Evolutionary conservation across 2,329 filamentous ascomycete species (phyloP).

Genomic region (Hortaea sp.): DNA sequence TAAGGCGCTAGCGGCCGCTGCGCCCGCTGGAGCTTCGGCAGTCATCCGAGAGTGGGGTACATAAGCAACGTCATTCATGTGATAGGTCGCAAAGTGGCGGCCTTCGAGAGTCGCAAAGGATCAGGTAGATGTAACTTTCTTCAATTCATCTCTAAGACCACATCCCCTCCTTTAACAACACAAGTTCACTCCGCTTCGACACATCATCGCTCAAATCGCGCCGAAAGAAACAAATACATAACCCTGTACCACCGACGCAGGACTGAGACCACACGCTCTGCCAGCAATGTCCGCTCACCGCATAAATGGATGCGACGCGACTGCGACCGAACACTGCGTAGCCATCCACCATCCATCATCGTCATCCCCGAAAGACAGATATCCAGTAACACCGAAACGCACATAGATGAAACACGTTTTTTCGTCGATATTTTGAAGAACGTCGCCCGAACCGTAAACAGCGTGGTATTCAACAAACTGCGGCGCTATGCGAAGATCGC

Average conservation of each 20-base stretch:
- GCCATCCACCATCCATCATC: neutral
- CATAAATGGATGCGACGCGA: neutral
- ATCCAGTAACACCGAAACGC: conserved; percentile 1
- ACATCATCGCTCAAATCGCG: too few species aligned
- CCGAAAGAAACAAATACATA: too few species aligned
- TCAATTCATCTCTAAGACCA: too few species aligned
- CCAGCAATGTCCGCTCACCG: too few species aligned
- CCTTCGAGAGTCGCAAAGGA: too few species aligned
- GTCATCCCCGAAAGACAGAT: neutral
- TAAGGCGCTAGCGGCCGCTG: neutral
- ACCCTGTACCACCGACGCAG: too few species aligned
- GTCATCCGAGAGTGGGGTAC: neutral
- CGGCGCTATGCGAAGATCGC: conserved; percentile 3
- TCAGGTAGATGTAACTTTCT: too few species aligned
- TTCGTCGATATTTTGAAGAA: neutral
- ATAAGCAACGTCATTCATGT: neutral
- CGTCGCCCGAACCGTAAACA: neutral
- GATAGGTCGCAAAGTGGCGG: too few species aligned
- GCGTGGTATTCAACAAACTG: neutral
- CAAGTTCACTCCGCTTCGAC: too few species aligned
- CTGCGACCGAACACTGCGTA: neutral
- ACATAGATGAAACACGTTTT: neutral
- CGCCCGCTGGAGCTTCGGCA: neutral
- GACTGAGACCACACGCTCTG: too few species aligned
- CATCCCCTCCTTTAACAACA: too few species aligned